Evolutionary conservation across 179 eudicot genomes (phyloP), one percentile per base, ranked within the genome.

Genomic region (Silene coronaria): DNA sequence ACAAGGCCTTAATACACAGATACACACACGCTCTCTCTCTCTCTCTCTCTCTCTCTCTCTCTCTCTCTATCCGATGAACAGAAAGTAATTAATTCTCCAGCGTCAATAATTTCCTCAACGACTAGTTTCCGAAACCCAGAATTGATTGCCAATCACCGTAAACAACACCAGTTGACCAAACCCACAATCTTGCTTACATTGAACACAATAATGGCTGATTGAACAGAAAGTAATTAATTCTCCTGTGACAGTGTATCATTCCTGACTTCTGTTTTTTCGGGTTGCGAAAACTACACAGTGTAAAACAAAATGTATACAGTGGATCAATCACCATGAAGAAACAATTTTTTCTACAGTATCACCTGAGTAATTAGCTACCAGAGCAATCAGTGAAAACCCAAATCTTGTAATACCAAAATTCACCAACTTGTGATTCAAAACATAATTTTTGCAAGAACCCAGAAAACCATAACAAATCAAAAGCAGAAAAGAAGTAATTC

Each of bases 361-460:
- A 22, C 30, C 48, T 27, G 27, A 57, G 6, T 28, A 48, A 71
- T n/a, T 5, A 71, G 22, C 10, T 48, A 53, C 38, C 30, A 66
- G 48, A 53, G 27, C 60, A 78, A 73, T 69, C 76, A 79, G 64
- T 79, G 38, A 75, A 53, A 55, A 2, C 59, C 59, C 5, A 4
- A 55, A n/a, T 55, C 22, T 55, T 55, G 59, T 22, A 16, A 55
- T 55, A 55, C n/a, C 22, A 55, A 55, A 55, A 16, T 55, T 45
- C 51, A 45, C 51, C 24, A 81, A 58, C 76, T 67, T 71, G 78
- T 70, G 73, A 81, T 75, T 78, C 78, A 73, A 42, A 80, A 59
- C n/a, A 46, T 1, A 24, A 80, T 46, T 19, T 61, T 24, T 16
- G 55, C 72, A 80, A 77, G 65, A 38, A 67, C 80, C 80, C 75